Base-by-base conservation (phyloP, 257 asterid genomes). In the Nicotiana paniculata region DNA sequence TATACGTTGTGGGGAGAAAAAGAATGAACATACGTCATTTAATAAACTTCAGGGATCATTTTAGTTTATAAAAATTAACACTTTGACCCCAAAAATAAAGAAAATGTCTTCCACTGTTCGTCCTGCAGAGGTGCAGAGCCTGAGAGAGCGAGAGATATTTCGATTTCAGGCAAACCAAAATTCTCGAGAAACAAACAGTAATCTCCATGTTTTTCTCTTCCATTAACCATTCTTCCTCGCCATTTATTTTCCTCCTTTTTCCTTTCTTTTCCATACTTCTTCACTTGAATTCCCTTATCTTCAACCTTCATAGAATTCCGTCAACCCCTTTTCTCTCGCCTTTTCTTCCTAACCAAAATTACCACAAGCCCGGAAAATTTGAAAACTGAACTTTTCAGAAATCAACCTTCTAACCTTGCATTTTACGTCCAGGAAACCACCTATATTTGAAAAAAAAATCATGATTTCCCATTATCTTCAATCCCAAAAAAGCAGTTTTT, bases 311-410 rank as follows among this genome's bases (percentile, higher is more conserved):
- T 3, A 30, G 3, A 58, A 76, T 30, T 67, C 79, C 61, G 67
- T 76, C 86, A 21, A 77, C 84, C 77, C 88, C 75, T 72, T 79
- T 82, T 84, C 82, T 88, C 30, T 32, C 86, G 85, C 61, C 48
- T 21, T 7, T 53, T 28, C 54, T 51, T 53, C 80, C 18, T 35
- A 26, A 18, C 53, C 11, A 62, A 43, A 57, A 46, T 39, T 11
- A 21, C 33, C 30, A 15, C 5, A 51, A 81, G 53, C 16, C 62
- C 77, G 10, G 9, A 39, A 21, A 21, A 28, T 8, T 16, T 0
- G 16, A 37, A 57, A 77, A 35, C 4, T 26, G 0, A 15, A 21
- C 78, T 81, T 6, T 13, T 59, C 48, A 28, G 51, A 63, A 81
- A 79, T 18, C 79, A 26, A 48, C 84, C 2, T 79, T 81, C 54